Base-by-base conservation (phyloP, 805 yeast genomes). In the Wickerhamiella shivajii region DNA sequence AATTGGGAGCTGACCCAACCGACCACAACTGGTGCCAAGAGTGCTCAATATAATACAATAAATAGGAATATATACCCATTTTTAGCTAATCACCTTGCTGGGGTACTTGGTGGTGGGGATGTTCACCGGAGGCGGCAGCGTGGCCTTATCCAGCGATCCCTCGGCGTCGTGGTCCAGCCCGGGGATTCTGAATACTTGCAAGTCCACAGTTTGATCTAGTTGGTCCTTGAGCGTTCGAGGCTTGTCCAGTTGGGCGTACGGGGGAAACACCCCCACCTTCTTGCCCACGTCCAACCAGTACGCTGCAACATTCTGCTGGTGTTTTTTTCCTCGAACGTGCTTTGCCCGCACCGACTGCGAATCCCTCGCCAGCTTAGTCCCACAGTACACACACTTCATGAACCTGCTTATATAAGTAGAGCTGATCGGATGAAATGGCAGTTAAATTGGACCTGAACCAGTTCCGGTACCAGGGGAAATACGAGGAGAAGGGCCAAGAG, bases 331-430 rank as follows among this genome's bases (percentile, higher is more conserved):
- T 5, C 13, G 14, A 20, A 43, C 31, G 31, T 47, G 51, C 39
- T 41, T 39, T 5, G 24, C 16, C 15, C 47, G 37, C 8, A 38
- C 41, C 16, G 40, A 20, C 6, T 38, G 33, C 12, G 51, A 41
- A 33, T 44, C 46, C 28, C 39, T 41, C 11, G 45, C 39, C 12
- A 47, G 39, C 23, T 27, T 38, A 5, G 35, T 32, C 8, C 38
- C 33, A 29, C 51, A 47, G 33, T 39, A 47, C 14, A 39, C 27
- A 36, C 51, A 47, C 36, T 38, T 23, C n/a, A n/a, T n/a, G n/a
- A n/a, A n/a, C n/a, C n/a, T n/a, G n/a, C n/a, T n/a, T n/a, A n/a
- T n/a, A n/a, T n/a, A n/a, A n/a, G n/a, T n/a, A n/a, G n/a, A n/a
- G n/a, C n/a, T n/a, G n/a, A n/a, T n/a, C n/a, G n/a, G n/a, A n/a